Evolutionary conservation across 176 grass and related monocot genomes (phyloP).

Genomic region (Carex parvula): DNA sequence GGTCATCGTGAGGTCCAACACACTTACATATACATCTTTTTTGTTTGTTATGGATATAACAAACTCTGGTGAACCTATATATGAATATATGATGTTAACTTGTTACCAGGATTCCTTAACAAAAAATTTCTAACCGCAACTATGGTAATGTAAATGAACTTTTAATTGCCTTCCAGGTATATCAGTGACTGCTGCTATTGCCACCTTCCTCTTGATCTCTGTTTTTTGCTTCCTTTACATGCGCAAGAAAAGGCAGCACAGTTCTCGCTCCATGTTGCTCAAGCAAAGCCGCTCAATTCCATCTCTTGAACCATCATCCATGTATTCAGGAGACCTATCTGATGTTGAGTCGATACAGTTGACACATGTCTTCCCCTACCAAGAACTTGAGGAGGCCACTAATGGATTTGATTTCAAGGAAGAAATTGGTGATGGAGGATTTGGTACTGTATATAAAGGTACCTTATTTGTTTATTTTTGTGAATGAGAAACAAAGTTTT

Average conservation of each 20-base stretch:
- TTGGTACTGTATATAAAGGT: conserved; percentile 96
- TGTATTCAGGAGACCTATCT: conserved; percentile 37
- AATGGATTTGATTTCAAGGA: conserved; percentile 48
- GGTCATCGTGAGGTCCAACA: background rate
- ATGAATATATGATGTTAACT: background rate
- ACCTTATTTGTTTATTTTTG: conserved; percentile 11
- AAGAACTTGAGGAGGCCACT: conserved; percentile 80
- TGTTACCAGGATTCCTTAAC: background rate
- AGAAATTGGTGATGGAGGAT: conserved; percentile 84
- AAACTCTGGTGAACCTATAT: background rate
- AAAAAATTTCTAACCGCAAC: background rate
- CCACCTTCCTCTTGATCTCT: background rate
- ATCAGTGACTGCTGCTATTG: conserved; percentile 16
- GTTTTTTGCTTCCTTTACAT: background rate
- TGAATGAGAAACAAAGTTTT: background rate
- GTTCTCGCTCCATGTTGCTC: conserved; percentile 27
- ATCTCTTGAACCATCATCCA: conserved; percentile 34
- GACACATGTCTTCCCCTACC: conserved; percentile 60
- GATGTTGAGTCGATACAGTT: conserved; percentile 26
- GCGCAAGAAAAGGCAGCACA: conserved; percentile 39
- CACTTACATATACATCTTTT: background rate
- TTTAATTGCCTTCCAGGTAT: conserved; percentile 26
- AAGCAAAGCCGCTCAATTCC: conserved; percentile 49
- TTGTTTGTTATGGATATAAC: background rate
- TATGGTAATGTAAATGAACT: background rate